Evolutionary conservation across 768 basidiomycete species (phyloP).

Genomic region (Sistotremastrum niveocremeum): DNA sequence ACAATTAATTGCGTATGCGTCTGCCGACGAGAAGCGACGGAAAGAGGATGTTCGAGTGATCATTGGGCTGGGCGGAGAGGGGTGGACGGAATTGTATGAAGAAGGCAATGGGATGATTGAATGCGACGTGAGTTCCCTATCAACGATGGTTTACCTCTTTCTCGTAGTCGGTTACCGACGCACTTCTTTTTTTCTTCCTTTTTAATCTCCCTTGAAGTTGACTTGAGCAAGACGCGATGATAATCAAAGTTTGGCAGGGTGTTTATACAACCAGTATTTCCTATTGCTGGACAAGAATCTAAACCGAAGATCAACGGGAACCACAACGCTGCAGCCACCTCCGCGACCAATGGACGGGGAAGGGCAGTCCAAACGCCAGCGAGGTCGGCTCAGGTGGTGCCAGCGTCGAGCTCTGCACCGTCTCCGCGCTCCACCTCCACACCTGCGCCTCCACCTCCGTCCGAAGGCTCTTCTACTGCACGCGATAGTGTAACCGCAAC

Average conservation of each 20-base stretch:
- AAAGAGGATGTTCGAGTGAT: conserved; percentile 67
- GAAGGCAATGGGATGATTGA: conserved; percentile 61
- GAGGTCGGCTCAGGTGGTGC: neutral
- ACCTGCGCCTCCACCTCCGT: neutral
- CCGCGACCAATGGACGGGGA: conserved; percentile 19
- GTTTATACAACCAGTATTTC: conserved; percentile 43
- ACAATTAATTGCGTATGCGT: conserved; percentile 55
- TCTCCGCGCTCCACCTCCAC: conserved; percentile 1
- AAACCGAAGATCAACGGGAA: too few species aligned
- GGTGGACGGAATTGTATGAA: conserved; percentile 65
- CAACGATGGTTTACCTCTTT: neutral
- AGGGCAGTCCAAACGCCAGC: conserved; percentile 6
- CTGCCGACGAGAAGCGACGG: conserved; percentile 30
- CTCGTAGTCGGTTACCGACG: conserved; percentile 6
- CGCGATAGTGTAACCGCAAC: conserved; percentile 4
- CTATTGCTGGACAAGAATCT: too few species aligned
- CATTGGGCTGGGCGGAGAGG: conserved; percentile 58
- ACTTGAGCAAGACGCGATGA: neutral
- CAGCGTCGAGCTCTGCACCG: neutral
- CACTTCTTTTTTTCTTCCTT: neutral
- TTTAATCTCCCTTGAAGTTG: neutral
- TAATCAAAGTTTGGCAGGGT: conserved; percentile 51
- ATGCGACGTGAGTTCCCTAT: conserved; percentile 42
- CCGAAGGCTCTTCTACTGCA: conserved; percentile 16
- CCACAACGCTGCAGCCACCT: too few species aligned